phyloP scores from a whole-genome alignment of 2,329 filamentous ascomycete genomes.

The Calonectria montana region DNA sequence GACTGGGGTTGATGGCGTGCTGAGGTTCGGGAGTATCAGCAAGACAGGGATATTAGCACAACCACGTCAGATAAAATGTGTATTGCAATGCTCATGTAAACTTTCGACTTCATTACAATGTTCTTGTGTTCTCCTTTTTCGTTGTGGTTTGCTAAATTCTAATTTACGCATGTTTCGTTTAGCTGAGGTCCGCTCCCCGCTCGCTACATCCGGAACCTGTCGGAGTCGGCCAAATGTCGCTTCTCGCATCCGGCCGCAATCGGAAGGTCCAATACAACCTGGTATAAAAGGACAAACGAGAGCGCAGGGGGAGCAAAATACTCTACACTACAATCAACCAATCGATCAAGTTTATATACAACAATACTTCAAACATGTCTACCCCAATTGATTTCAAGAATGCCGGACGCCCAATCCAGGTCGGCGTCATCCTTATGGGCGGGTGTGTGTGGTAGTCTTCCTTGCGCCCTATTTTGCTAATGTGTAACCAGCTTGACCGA shows the following conservation, averaged over 20 bases:
- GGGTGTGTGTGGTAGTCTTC: neutral
- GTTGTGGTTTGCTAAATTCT: neutral
- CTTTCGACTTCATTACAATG: neutral
- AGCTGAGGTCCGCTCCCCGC: neutral
- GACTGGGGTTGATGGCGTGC: no score
- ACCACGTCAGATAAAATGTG: neutral
- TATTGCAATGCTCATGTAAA: neutral
- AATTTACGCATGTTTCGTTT: neutral
- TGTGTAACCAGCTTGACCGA: conserved; percentile 43
- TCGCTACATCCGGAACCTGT: neutral
- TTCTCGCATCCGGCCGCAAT: neutral
- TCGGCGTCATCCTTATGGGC: conserved; percentile 31
- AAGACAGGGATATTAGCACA: neutral
- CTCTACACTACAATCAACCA: neutral
- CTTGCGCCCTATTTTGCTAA: neutral
- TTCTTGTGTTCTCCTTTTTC: neutral
- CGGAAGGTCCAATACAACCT: neutral
- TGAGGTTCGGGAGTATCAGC: neutral
- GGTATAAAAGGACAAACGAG: neutral
- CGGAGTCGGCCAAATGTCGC: neutral
- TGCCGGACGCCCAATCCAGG: conserved; percentile 19
- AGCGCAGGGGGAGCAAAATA: neutral
- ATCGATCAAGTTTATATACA: neutral
- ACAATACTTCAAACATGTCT: neutral
- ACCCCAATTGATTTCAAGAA: conserved; percentile 1